A percentile compares a stretch with the other conserved stretches of the same genome.
phyloP scores from a whole-genome alignment of 805 yeast species.

The Candida saitoana region DNA sequence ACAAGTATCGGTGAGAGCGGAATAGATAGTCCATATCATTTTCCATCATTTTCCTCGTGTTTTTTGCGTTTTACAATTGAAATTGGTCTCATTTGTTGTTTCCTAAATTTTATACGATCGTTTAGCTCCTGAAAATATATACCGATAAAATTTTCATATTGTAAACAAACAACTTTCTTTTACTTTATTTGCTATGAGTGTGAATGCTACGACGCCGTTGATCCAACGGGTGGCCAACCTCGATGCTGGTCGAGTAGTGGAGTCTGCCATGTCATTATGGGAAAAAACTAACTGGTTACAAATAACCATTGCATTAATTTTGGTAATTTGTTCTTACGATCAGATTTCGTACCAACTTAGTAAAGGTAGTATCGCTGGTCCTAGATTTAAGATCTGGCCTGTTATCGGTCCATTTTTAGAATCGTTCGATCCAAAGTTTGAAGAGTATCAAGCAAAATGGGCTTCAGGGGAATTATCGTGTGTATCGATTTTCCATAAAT shows the following conservation, averaged over 20 bases:
- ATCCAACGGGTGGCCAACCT: slow-evolving; percentile 1
- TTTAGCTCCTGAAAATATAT: background rate
- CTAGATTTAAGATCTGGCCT: slow-evolving; percentile 84
- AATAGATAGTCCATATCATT: background rate
- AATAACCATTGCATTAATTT: slow-evolving; percentile 42
- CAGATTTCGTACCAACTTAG: slow-evolving; percentile 73
- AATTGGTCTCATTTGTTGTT: background rate
- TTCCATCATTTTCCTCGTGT: background rate
- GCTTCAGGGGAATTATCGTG: slow-evolving; percentile 90
- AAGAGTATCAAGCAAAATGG: slow-evolving; percentile 91
- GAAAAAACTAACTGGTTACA: slow-evolving; percentile 50
- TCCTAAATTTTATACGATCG: background rate
- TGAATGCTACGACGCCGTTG: slow-evolving; percentile 1
- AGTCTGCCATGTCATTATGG: slow-evolving; percentile 15
- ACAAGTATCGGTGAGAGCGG: background rate
- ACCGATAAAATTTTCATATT: background rate
- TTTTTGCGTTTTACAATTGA: background rate
- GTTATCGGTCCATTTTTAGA: slow-evolving; percentile 95
- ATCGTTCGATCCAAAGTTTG: slow-evolving; percentile 91
- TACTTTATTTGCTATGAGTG: background rate
- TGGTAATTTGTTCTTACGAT: slow-evolving; percentile 57
- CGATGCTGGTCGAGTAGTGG: background rate
- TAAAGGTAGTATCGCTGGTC: slow-evolving; percentile 92
- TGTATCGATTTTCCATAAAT: slow-evolving; percentile 96
- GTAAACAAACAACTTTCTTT: background rate